Evolutionary conservation across 768 basidiomycete species (phyloP).

Genomic region (Tylopilus plumbeoviolaceoides): DNA sequence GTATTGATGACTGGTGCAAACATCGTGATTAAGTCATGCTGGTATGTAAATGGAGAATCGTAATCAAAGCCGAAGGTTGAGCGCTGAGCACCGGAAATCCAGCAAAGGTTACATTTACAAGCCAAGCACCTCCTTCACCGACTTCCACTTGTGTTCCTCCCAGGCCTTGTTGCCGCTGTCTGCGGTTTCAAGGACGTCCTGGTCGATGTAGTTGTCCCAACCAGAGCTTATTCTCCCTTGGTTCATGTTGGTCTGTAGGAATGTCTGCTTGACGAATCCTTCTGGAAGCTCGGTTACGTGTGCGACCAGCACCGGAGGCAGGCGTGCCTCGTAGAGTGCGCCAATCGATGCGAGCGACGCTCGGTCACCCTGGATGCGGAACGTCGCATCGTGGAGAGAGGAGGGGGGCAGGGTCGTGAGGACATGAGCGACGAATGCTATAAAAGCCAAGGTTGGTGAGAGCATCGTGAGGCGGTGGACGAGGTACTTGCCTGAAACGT

Average conservation of each 20-base stretch:
- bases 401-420: not conserved
- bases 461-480: not conserved
- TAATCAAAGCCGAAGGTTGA: not conserved
- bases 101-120: not conserved
- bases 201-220: not conserved
- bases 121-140: not conserved
- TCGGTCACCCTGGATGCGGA: not conserved
- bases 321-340: not conserved
- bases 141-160: not conserved
- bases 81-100: too few relatives aligned
- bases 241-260: not conserved
- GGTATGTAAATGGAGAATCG: not conserved
- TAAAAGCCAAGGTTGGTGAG: not conserved
- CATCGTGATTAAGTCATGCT: not conserved
- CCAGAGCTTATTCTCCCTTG: not conserved
- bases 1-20: not conserved
- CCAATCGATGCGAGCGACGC: not conserved
- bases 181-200: not conserved
- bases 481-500: not conserved
- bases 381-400: not conserved
- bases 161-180: not conserved
- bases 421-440: not conserved
- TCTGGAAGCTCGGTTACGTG: not conserved
- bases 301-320: not conserved
- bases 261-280: not conserved